These are phyloP conservation scores for Panicum virgatum DNA, from an alignment of 202 grass and related monocot genomes.

Conservation along the genomic window DNA sequence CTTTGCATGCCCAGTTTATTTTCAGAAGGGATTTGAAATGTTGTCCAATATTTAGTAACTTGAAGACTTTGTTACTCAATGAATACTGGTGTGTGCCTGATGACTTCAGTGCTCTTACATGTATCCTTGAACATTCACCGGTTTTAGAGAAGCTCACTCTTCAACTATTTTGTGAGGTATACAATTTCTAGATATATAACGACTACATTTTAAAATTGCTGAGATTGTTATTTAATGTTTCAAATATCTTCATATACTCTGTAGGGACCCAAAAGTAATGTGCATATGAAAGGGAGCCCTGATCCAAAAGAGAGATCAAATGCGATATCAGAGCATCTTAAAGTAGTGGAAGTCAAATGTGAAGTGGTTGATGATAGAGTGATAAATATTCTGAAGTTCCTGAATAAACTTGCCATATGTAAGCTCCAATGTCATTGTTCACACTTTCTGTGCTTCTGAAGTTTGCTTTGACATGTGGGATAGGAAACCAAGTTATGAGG, in stretches of 20 bases:
- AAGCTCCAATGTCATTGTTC: not conserved
- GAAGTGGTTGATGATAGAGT: not conserved
- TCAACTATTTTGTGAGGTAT: conserved; percentile 8
- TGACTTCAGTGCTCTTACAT: not conserved
- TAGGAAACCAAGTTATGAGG: not conserved
- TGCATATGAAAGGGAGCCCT: not conserved
- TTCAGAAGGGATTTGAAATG: not conserved
- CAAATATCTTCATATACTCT: not conserved
- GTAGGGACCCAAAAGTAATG: not conserved
- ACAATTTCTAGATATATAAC: not conserved
- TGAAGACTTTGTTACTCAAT: not conserved
- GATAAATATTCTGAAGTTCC: not conserved
- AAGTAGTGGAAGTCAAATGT: conserved; percentile 1
- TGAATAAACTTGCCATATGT: not conserved
- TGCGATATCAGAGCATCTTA: not conserved
- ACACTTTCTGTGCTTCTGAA: not conserved
- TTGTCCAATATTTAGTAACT: not conserved
- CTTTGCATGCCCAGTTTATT: conserved; percentile 5
- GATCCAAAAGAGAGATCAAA: not conserved
- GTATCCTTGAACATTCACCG: conserved; percentile 7
- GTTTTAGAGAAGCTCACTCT: conserved; percentile 5
- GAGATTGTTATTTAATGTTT: not conserved
- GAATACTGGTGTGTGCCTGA: not conserved
- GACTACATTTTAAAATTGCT: not conserved
- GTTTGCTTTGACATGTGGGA: not conserved